phyloP scores from a whole-genome alignment of 805 yeast genomes.

The Myxozyma lipomycoides region DNA sequence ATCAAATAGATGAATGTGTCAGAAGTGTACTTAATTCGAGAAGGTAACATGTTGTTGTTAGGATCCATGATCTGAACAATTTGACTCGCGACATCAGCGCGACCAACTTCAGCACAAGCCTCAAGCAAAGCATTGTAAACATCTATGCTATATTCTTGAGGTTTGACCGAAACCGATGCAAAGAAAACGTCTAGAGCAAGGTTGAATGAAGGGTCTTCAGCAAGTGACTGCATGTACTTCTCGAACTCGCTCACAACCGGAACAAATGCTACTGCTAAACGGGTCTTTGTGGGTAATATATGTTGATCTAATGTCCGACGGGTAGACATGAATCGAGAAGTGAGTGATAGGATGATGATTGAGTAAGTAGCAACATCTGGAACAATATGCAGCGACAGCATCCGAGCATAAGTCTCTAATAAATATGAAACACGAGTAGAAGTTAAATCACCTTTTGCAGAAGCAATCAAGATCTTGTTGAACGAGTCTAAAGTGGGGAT shows the following conservation, averaged over 20 bases:
- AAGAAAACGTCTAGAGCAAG: slow-evolving; percentile 35
- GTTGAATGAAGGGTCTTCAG: slow-evolving; percentile 23
- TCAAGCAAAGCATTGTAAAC: slow-evolving; percentile 28
- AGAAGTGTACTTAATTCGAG: slow-evolving; percentile 13
- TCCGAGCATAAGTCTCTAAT: slow-evolving; percentile 11
- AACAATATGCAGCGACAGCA: slow-evolving; percentile 18
- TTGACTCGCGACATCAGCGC: slow-evolving; percentile 4
- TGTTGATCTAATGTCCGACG: not conserved
- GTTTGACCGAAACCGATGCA: slow-evolving; percentile 31
- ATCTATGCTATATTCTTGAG: slow-evolving; percentile 25
- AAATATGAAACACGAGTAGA: slow-evolving; percentile 2
- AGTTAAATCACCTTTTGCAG: slow-evolving; percentile 4
- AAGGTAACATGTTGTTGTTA: slow-evolving; percentile 5
- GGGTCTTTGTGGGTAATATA: slow-evolving; percentile 9
- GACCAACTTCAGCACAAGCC: slow-evolving; percentile 19
- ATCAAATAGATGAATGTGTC: slow-evolving; percentile 29
- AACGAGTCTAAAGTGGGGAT: slow-evolving; percentile 8
- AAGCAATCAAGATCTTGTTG: slow-evolving; percentile 10
- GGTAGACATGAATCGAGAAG: slow-evolving; percentile 6
- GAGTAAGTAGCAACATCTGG: slow-evolving; percentile 23
- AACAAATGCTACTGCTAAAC: slow-evolving; percentile 3
- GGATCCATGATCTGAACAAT: not conserved
- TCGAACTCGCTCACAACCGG: slow-evolving; percentile 15
- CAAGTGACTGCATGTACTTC: slow-evolving; percentile 4
- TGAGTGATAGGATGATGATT: slow-evolving; percentile 15